These are phyloP conservation scores for Massariosphaeria phaeospora DNA, from an alignment of 495 filamentous ascomycete species.

Conservation along the genomic window DNA sequence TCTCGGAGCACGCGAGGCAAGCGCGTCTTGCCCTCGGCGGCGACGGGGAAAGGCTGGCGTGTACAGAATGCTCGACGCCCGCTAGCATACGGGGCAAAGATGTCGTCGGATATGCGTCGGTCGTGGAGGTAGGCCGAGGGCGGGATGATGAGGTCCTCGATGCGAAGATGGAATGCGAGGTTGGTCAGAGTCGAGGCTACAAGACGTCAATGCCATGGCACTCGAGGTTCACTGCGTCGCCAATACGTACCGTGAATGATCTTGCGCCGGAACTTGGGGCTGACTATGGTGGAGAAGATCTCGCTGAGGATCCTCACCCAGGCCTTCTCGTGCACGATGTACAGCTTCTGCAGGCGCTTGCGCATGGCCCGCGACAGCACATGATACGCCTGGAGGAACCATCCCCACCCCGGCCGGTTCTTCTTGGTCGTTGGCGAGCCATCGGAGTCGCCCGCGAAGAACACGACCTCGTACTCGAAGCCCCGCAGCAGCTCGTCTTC, in stretches of 20 bases:
- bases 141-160: constrained; percentile 49
- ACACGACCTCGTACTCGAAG: constrained; percentile 51
- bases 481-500: constrained; percentile 52
- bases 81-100: constrained; percentile 48
- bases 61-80: constrained; percentile 45
- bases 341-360: constrained; percentile 51
- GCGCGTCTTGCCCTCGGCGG: constrained; percentile 40
- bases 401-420: constrained; percentile 51
- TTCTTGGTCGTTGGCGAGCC: constrained; percentile 40
- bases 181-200: constrained; percentile 47
- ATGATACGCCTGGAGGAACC: constrained; percentile 55
- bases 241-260: constrained; percentile 47
- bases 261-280: constrained; percentile 55
- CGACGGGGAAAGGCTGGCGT: constrained; percentile 43
- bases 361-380: constrained; percentile 49
- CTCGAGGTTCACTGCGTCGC: background rate
- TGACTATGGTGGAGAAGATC: constrained; percentile 53
- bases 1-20: constrained; percentile 51
- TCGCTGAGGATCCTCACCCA: constrained; percentile 56
- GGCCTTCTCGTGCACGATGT: constrained; percentile 54
- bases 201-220: constrained; percentile 1
- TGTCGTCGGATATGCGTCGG: constrained; percentile 45
- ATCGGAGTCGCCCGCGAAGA: constrained; percentile 49
- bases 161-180: constrained; percentile 47
- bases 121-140: constrained; percentile 51